Percentiles rank a stretch among this genome's conserved stretches.
Evolutionary conservation across 78 protist genomes (phyloP).

Genomic region (Polysphondylium violaceum): DNA sequence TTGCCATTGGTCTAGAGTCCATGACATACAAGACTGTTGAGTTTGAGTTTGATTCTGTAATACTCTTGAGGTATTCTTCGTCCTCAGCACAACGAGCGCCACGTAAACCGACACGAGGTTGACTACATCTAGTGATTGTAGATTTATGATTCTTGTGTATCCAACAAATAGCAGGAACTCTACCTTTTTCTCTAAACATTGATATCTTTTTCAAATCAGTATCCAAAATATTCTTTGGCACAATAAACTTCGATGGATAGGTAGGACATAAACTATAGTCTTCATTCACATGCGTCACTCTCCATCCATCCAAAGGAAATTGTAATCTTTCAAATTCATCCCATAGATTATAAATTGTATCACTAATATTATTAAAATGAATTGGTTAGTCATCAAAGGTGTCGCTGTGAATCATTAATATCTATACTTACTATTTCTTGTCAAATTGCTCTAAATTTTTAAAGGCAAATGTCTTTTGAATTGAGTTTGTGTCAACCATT

Average conservation of each 20-base stretch:
- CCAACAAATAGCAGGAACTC: constrained; percentile 90
- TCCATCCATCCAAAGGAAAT: constrained; percentile 82
- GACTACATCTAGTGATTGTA: constrained; percentile 83
- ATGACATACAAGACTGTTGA: constrained; percentile 83
- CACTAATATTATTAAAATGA: neutral
- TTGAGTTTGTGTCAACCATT: neutral
- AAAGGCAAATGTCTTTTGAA: constrained; percentile 51
- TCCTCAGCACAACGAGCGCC: constrained; percentile 69
- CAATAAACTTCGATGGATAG: constrained; percentile 84
- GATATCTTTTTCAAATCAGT: constrained; percentile 53
- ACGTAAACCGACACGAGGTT: constrained; percentile 74
- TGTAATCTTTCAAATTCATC: constrained; percentile 52
- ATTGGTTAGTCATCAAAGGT: neutral
- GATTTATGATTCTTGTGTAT: constrained; percentile 74
- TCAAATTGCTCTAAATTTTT: constrained; percentile 38
- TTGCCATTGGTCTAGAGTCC: constrained; percentile 92
- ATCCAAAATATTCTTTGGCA: constrained; percentile 79
- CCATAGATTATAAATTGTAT: constrained; percentile 24
- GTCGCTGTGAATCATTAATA: neutral
- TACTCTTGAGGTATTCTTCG: constrained; percentile 53
- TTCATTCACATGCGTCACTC: constrained; percentile 67
- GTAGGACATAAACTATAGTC: constrained; percentile 86
- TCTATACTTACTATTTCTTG: constrained; percentile 11
- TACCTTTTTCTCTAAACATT: constrained; percentile 83
- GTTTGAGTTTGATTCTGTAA: constrained; percentile 57